phyloP scores from a whole-genome alignment of 2,329 filamentous ascomycete genomes.

The Fusarium burgessii region DNA sequence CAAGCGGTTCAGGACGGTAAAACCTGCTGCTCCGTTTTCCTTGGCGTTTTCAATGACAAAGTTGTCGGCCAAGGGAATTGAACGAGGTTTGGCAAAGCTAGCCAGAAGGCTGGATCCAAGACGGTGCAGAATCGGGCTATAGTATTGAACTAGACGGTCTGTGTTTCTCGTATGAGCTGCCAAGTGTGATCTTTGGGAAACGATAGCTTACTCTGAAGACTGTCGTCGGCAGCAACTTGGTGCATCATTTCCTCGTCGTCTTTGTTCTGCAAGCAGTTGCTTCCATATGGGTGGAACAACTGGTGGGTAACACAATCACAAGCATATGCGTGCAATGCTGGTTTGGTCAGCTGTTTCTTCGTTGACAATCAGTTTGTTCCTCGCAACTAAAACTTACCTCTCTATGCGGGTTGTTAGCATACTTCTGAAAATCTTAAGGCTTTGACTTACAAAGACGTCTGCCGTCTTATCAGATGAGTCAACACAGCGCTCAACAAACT shows the following conservation, averaged over 20 bases:
- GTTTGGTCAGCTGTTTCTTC: conserved; percentile 29
- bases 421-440: too few relatives aligned
- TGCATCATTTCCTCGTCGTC: conserved; percentile 75
- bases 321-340: conserved; percentile 72
- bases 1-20: conserved; percentile 71
- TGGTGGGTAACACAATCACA: conserved; percentile 77
- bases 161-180: conserved; percentile 18
- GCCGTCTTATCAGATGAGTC: conserved; percentile 59
- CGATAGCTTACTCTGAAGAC: conserved; percentile 68
- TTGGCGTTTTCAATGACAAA: conserved; percentile 67
- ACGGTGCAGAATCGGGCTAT: conserved; percentile 64
- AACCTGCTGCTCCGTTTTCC: conserved; percentile 60
- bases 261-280: conserved; percentile 66
- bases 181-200: background rate
- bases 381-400: conserved; percentile 44
- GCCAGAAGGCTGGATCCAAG: conserved; percentile 60
- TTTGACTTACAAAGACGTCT: conserved; percentile 69
- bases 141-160: conserved; percentile 71
- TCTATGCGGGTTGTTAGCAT: conserved; percentile 41
- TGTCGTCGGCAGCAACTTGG: conserved; percentile 75
- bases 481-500: conserved; percentile 66
- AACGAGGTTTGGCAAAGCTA: conserved; percentile 64
- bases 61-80: conserved; percentile 68
- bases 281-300: conserved; percentile 75
- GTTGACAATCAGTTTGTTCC: background rate